Conservation (phyloP, 2,329 filamentous ascomycete genomes). For the Trichoderma hamatum region DNA sequence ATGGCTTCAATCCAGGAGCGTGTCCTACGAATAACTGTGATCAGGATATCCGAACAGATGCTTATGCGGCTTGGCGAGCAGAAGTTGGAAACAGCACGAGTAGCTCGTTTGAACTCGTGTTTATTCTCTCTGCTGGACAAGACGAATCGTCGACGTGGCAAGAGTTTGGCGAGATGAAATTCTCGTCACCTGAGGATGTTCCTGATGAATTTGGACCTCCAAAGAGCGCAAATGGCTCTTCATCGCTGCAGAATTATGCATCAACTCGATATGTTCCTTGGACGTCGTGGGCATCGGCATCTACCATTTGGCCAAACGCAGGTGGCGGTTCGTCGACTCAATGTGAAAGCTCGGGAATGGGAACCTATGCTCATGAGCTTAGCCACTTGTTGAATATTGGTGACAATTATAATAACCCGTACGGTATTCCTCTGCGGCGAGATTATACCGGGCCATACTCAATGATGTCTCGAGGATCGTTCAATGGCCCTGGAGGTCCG, state of each 20-base stretch:
- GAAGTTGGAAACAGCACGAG: conserved; percentile 56
- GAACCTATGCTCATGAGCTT: conserved; percentile 57
- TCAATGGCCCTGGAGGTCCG: conserved; percentile 57
- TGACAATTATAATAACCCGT: conserved; percentile 61
- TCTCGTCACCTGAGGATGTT: conserved; percentile 50
- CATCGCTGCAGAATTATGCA: conserved; percentile 48
- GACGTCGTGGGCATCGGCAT: conserved; percentile 56
- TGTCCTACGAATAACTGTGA: conserved; percentile 51
- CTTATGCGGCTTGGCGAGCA: conserved; percentile 51
- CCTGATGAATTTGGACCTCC: conserved; percentile 55
- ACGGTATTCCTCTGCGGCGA: conserved; percentile 48
- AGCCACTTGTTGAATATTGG: conserved; percentile 55
- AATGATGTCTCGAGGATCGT: conserved; percentile 56
- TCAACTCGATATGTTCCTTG: conserved; percentile 56
- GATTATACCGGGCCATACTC: conserved; percentile 56
- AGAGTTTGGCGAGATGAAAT: conserved; percentile 60
- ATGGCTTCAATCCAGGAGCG: conserved; percentile 51
- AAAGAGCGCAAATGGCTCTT: conserved; percentile 36
- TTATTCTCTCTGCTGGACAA: conserved; percentile 58
- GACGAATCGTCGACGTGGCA: conserved; percentile 60
- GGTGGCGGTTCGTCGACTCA: conserved; percentile 56
- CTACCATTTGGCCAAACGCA: conserved; percentile 57
- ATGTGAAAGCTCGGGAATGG: conserved; percentile 56
- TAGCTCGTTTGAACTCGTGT: conserved; percentile 53
- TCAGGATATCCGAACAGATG: conserved; percentile 53